A percentile compares a stretch with the other conserved stretches of the same genome.
Evolutionary conservation across 495 filamentous ascomycete species (phyloP).

Genomic region (Xylaria venustula): DNA sequence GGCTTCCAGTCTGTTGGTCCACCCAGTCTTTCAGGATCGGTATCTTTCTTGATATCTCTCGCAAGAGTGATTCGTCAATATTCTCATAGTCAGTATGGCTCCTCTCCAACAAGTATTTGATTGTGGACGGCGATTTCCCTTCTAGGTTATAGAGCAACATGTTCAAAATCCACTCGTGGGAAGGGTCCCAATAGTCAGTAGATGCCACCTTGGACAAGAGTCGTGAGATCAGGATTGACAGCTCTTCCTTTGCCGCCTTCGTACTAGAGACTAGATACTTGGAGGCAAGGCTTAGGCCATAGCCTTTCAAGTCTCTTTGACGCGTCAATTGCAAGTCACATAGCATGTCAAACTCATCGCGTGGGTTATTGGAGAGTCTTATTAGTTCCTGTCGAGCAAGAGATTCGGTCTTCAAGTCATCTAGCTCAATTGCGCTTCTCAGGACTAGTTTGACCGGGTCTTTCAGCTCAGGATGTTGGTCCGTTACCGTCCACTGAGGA

Average conservation of each 20-base stretch:
- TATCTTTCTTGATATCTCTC: slow-evolving; percentile 9
- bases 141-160: slow-evolving; percentile 13
- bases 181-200: slow-evolving; percentile 3
- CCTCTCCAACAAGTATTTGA: slow-evolving; percentile 1
- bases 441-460: slow-evolving; percentile 1
- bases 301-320: slow-evolving; percentile 6
- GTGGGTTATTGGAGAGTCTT: neutral
- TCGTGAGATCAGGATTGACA: neutral
- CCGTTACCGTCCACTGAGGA: slow-evolving; percentile 1
- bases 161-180: slow-evolving; percentile 2
- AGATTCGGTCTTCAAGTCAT: slow-evolving; percentile 4
- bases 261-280: slow-evolving; percentile 9
- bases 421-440: slow-evolving; percentile 9
- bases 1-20: neutral
- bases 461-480: slow-evolving; percentile 1
- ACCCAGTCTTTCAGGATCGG: slow-evolving; percentile 2
- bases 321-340: slow-evolving; percentile 5
- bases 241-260: neutral
- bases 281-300: neutral
- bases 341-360: neutral
- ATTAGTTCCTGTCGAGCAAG: slow-evolving; percentile 7
- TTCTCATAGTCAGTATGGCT: neutral
- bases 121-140: neutral
- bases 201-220: slow-evolving; percentile 1
- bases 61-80: neutral